Conservation (phyloP, 345 rosid genomes). For the Brassica juncea region DNA sequence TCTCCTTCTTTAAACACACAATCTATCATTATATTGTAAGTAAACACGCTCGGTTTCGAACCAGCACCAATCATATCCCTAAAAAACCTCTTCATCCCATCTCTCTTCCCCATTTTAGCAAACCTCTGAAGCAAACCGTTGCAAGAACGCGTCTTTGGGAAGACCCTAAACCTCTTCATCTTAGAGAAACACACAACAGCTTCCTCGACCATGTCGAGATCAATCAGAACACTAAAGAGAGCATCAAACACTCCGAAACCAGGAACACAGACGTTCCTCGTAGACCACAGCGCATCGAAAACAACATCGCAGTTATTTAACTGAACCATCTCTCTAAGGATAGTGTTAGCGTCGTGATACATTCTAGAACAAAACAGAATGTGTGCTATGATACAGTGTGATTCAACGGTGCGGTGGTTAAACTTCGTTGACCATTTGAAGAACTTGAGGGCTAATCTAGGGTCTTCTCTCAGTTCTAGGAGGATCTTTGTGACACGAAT, state of each 20-base stretch:
- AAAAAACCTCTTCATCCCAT: slow-evolving; percentile 45
- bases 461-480: slow-evolving; percentile 51
- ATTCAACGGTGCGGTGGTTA: slow-evolving; percentile 50
- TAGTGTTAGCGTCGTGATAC: slow-evolving; percentile 53
- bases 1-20: slow-evolving; percentile 69
- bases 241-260: slow-evolving; percentile 79
- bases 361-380: slow-evolving; percentile 56
- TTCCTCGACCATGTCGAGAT: slow-evolving; percentile 61
- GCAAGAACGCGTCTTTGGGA: slow-evolving; percentile 69
- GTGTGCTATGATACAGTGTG: slow-evolving; percentile 57
- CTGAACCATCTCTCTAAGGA: slow-evolving; percentile 55
- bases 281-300: slow-evolving; percentile 68
- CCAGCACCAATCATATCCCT: slow-evolving; percentile 59
- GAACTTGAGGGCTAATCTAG: slow-evolving; percentile 59
- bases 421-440: slow-evolving; percentile 62
- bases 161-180: slow-evolving; percentile 59
- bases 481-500: slow-evolving; percentile 57
- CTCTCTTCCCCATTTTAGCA: slow-evolving; percentile 44
- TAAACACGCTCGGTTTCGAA: slow-evolving; percentile 52
- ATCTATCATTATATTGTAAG: slow-evolving; percentile 69
- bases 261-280: slow-evolving; percentile 54
- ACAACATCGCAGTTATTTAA: slow-evolving; percentile 46
- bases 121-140: slow-evolving; percentile 58
- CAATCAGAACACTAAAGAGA: slow-evolving; percentile 65
- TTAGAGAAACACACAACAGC: slow-evolving; percentile 54